Evolutionary conservation across 768 basidiomycete species (phyloP).

Genomic region (Mycena leptocephala): DNA sequence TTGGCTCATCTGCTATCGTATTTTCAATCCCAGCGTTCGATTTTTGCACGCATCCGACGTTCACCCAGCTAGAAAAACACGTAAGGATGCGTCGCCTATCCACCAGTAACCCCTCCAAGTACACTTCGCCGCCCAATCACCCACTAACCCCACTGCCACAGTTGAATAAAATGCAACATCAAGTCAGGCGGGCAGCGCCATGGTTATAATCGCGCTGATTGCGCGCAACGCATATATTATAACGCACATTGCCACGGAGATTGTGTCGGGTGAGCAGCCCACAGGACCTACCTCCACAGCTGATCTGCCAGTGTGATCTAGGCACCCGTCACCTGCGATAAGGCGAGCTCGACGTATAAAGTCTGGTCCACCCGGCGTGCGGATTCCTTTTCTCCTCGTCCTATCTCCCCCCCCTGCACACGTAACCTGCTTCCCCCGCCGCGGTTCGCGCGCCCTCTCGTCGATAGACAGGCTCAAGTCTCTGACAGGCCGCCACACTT

Average conservation of each 20-base stretch:
- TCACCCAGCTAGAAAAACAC: neutral
- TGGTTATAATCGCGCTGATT: slow-evolving; percentile 28
- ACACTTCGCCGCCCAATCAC: slow-evolving; percentile 2
- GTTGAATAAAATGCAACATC: slow-evolving; percentile 10
- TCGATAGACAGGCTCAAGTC: neutral
- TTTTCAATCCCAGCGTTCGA: neutral
- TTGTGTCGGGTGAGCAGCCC: slow-evolving; percentile 32
- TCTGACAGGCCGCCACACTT: neutral
- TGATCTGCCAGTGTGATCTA: slow-evolving; percentile 38
- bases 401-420: neutral
- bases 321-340: slow-evolving; percentile 32
- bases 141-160: slow-evolving; percentile 15
- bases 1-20: neutral
- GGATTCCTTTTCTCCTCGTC: slow-evolving; percentile 21
- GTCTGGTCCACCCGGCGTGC: neutral
- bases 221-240: neutral
- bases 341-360: slow-evolving; percentile 30
- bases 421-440: neutral
- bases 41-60: neutral
- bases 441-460: neutral
- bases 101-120: neutral
- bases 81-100: neutral
- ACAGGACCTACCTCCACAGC: slow-evolving; percentile 21
- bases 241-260: slow-evolving; percentile 27
- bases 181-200: slow-evolving; percentile 26